These are phyloP conservation scores for Cytospora piceae DNA, from an alignment of 2,329 filamentous ascomycete genomes.

Conservation along the genomic window DNA sequence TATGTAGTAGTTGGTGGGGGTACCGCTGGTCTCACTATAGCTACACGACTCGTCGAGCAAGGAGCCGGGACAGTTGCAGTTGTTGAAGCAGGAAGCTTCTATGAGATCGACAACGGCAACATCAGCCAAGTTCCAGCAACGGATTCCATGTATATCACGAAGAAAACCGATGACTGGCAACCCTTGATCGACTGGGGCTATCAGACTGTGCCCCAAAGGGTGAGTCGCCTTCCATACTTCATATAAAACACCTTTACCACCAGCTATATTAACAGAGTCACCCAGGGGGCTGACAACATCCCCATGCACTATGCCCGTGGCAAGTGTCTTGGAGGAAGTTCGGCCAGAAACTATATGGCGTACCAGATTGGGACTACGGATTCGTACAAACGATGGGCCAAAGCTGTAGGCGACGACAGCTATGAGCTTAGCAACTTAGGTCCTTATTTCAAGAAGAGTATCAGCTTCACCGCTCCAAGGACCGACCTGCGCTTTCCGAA, in stretches of 20 bases:
- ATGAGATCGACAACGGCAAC: constrained; percentile 24
- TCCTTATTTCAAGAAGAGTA: constrained; percentile 14
- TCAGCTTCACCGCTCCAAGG: constrained; percentile 8
- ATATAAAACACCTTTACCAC: background rate
- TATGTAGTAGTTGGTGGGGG: constrained; percentile 26
- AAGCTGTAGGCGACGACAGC: constrained; percentile 20
- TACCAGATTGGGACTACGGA: constrained; percentile 18
- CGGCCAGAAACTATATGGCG: constrained; percentile 20
- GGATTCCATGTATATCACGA: constrained; percentile 12
- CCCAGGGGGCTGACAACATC: background rate
- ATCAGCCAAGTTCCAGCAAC: constrained; percentile 17
- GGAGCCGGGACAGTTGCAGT: constrained; percentile 15
- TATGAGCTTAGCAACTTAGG: constrained; percentile 20
- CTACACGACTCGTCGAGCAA: constrained; percentile 15
- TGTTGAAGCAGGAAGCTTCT: constrained; percentile 24
- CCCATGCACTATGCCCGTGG: constrained; percentile 21
- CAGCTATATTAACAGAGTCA: background rate
- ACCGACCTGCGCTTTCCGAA: background rate
- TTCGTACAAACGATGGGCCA: constrained; percentile 15
- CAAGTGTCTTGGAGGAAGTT: constrained; percentile 20
- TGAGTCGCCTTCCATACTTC: background rate
- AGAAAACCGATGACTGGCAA: background rate
- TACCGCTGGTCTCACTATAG: constrained; percentile 21
- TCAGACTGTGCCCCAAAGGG: background rate
- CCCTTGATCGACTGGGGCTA: constrained; percentile 25